phyloP scores from a whole-genome alignment of 192 early-diverging fungal species.

The Podila epigama region DNA sequence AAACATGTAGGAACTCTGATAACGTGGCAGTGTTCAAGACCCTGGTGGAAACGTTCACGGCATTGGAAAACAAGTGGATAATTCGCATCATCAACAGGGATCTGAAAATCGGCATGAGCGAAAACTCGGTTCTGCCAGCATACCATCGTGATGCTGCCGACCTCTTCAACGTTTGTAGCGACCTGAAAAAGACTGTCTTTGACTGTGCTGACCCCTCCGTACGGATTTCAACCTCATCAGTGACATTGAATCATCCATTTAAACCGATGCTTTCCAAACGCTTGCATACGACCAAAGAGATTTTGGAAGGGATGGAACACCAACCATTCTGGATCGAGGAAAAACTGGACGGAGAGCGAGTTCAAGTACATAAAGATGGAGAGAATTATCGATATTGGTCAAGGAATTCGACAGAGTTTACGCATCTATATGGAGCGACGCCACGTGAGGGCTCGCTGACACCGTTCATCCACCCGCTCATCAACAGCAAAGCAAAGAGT shows the following conservation, averaged over 20 bases:
- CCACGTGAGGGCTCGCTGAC: slow-evolving; percentile 63
- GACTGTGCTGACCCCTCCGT: slow-evolving; percentile 61
- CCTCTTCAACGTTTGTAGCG: slow-evolving; percentile 70
- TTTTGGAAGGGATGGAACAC: slow-evolving; percentile 55
- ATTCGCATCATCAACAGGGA: slow-evolving; percentile 79
- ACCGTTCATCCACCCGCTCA: slow-evolving; percentile 58
- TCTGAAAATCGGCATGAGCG: slow-evolving; percentile 76
- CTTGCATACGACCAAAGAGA: slow-evolving; percentile 53
- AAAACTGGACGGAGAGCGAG: slow-evolving; percentile 85
- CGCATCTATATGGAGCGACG: slow-evolving; percentile 68
- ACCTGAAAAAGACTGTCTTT: slow-evolving; percentile 63
- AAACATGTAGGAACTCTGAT: slow-evolving; percentile 51
- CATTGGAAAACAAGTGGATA: slow-evolving; percentile 80
- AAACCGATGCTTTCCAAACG: slow-evolving; percentile 72
- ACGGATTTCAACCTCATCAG: slow-evolving; percentile 47
- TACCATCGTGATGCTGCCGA: slow-evolving; percentile 78
- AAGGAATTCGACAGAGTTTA: slow-evolving; percentile 75
- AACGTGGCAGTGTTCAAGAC: slow-evolving; percentile 55
- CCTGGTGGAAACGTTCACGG: slow-evolving; percentile 65
- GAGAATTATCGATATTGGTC: slow-evolving; percentile 62
- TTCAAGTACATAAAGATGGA: slow-evolving; percentile 70
- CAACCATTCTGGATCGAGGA: slow-evolving; percentile 77
- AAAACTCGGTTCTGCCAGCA: slow-evolving; percentile 68
- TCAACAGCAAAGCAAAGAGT: slow-evolving; percentile 61
- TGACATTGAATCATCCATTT: slow-evolving; percentile 66